Evolutionary conservation across 2,329 filamentous ascomycete genomes (phyloP), one percentile per base, ranked within the genome.

Genomic region (Trematosphaeria pertusa): DNA sequence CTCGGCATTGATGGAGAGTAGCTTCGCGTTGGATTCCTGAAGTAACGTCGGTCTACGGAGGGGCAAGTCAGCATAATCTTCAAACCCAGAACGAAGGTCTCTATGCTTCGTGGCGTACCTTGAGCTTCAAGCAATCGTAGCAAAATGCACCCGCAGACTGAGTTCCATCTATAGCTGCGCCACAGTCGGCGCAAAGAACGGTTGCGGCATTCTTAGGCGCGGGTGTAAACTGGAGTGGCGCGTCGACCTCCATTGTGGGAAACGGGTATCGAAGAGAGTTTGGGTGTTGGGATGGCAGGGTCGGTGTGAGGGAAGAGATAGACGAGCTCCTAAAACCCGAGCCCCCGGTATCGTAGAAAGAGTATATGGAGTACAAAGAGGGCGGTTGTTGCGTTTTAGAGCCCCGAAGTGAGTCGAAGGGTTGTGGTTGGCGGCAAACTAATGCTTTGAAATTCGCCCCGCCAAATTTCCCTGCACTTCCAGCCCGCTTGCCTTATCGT

Each of bases 101-200:
- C n/a, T n/a, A n/a, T n/a, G n/a, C n/a, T n/a, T n/a, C n/a, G n/a
- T n/a, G n/a, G n/a, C n/a, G n/a, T n/a, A n/a, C n/a, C n/a, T 91
- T 95, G 61, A 95, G 84, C 73, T 96, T 96, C 70, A 97, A 86
- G 74, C 94, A 97, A 79, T 97, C 93, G 73, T 91, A 91, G 78
- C 94, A 99, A 46, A 97, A 86, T 31, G 94, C 92, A 52, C 91
- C 91, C 2, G 86, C 63, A 5, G 86, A 58, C 11, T 56, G 85
- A 14, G 91, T 96, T 73, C 94, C 94, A 74, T 97, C 92, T 65
- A 99, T 96, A 30, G 93, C 87, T 50, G 90, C 91, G 68, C 93
- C 94, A 74, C 94, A 99, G 81, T 97, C 96, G 79, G 91, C 96
- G 76, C 94, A 99, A 48, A 99, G 88, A 69, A 97, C 96, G n/a